Base-by-base conservation (phyloP, 2,329 filamentous ascomycete genomes). In the Geosmithia morbida region DNA sequence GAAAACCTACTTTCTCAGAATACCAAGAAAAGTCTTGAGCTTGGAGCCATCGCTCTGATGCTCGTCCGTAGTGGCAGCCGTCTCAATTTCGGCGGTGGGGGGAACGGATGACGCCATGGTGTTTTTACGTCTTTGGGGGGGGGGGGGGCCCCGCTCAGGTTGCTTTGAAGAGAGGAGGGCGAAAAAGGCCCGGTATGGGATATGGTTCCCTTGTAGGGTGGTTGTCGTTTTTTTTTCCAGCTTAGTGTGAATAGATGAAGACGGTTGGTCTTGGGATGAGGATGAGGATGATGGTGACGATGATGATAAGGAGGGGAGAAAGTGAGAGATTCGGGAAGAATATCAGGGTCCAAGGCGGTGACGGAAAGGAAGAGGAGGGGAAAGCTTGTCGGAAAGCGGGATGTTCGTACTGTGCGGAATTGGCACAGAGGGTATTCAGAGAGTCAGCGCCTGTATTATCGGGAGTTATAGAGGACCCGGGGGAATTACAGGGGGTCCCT, bases 11-110 rank as follows among this genome's bases (percentile, higher is more conserved):
- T 85, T 94, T 66, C 83, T 83, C 59, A 97, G 67, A 55, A 96
- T 94, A 47, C 81, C 79, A 51, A 96, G 65, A 59, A 97, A 94
- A 1, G 87, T 94, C 66, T 81, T 85, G 59, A 97, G 71, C 72
- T 95, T 95, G 54, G 85, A 90, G 54, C 79, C 81, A 50, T 97
- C 89, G 67, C 86, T 88, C 54, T 73, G 71, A 20, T 60, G 53
- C 54, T 74, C 71, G 48, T 73, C 71, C 26, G 46, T 46, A 17
- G 46, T 45, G 11, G 48, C 33, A 16, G 65, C 54, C 30, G 61
- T 51, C 37, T 61, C 62, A 51, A 56, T 57, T 48, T 52, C 56
- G 45, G 57, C 56, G 48, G 55, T 61, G 51, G 57, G 19, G 16
- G 37, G 19, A 19, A 41, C 46, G 18, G 48, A 45, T 47, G 48